A percentile compares a stretch with the other conserved stretches of the same genome.
phyloP scores from a whole-genome alignment of 2,329 filamentous ascomycete species.

The Fusarium sp. region DNA sequence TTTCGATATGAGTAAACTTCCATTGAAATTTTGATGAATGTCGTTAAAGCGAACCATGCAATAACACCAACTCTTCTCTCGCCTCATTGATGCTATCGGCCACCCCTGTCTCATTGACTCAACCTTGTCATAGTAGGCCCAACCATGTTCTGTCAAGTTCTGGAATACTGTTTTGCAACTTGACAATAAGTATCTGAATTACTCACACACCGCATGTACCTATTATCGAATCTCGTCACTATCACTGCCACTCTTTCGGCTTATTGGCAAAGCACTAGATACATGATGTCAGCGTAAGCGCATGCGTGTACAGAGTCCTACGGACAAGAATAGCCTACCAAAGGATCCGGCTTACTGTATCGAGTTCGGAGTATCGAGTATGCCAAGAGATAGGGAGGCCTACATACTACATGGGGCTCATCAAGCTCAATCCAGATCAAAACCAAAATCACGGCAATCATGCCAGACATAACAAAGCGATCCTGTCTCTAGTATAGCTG shows the following conservation, averaged over 20 bases:
- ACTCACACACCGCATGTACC: neutral
- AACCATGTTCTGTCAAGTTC: constrained; percentile 9
- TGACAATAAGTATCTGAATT: constrained; percentile 5
- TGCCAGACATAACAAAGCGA: constrained; percentile 10
- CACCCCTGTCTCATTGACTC: neutral
- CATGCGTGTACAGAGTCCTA: neutral
- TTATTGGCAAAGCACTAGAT: constrained; percentile 1
- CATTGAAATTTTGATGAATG: neutral
- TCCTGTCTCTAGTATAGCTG: constrained; percentile 9
- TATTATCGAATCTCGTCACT: neutral
- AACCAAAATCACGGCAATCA: neutral
- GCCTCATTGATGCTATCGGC: constrained; percentile 5
- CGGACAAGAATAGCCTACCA: neutral
- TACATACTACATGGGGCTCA: neutral
- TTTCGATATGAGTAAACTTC: neutral
- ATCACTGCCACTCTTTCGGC: neutral
- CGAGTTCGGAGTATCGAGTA: neutral
- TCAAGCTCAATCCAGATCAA: constrained; percentile 4
- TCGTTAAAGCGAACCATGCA: constrained; percentile 9
- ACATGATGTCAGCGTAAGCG: neutral
- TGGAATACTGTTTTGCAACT: constrained; percentile 1
- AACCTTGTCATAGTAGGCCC: neutral
- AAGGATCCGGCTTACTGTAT: neutral
- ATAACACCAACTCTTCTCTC: constrained; percentile 1
- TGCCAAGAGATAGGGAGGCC: neutral